Percentiles rank a stretch among this genome's conserved stretches.
These are phyloP conservation scores for Coniella vitis DNA, from an alignment of 2,329 filamentous ascomycete species.

Conservation along the genomic window DNA sequence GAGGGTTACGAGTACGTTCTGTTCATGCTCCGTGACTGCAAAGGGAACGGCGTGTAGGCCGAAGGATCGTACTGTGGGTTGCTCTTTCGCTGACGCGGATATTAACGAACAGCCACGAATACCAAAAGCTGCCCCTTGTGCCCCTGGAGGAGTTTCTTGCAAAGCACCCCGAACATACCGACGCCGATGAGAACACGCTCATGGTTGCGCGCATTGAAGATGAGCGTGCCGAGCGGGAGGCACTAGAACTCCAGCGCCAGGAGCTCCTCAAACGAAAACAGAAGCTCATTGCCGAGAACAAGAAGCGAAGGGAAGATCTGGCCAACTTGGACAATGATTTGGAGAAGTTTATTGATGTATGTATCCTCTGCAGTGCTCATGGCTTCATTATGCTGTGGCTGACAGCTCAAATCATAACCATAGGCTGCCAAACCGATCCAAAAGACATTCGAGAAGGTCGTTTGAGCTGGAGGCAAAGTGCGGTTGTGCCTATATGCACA, in stretches of 20 bases:
- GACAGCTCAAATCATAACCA: slow-evolving; percentile 18
- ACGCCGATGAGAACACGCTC: slow-evolving; percentile 67
- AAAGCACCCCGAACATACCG: slow-evolving; percentile 66
- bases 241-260: slow-evolving; percentile 76
- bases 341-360: slow-evolving; percentile 86
- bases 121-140: slow-evolving; percentile 79
- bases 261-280: slow-evolving; percentile 62
- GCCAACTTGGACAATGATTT: slow-evolving; percentile 86
- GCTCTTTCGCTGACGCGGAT: background rate
- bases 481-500: background rate
- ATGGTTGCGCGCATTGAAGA: slow-evolving; percentile 90
- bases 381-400: background rate
- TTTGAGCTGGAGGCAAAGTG: slow-evolving; percentile 28
- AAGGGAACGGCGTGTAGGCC: too few species aligned
- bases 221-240: slow-evolving; percentile 77
- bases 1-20: slow-evolving; percentile 78
- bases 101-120: slow-evolving; percentile 63
- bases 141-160: slow-evolving; percentile 71
- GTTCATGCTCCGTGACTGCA: too few species aligned
- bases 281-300: slow-evolving; percentile 65
- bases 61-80: too few species aligned
- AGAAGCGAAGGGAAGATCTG: slow-evolving; percentile 87
- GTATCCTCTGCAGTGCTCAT: slow-evolving; percentile 23
- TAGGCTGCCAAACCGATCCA: slow-evolving; percentile 84
- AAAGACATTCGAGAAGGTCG: slow-evolving; percentile 73